Percentiles rank a stretch among this genome's conserved stretches.
Conservation (phyloP, 441 rosid genomes). For the Macaranga tanarius region DNA sequence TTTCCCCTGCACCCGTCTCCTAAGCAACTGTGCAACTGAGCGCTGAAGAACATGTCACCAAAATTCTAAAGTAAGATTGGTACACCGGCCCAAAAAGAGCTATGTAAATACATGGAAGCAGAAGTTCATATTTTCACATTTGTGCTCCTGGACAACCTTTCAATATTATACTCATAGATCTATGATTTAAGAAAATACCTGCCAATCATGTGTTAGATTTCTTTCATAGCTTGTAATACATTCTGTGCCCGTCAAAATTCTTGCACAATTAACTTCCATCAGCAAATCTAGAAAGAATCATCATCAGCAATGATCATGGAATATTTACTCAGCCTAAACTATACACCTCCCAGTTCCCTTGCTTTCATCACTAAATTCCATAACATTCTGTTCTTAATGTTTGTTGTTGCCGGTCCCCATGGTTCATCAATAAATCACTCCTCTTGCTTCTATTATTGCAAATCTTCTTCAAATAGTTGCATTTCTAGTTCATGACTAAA, state of each 20-base stretch:
- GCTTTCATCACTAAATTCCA: not conserved
- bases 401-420: not conserved
- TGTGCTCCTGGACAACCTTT: not conserved
- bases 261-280: not conserved
- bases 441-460: slow-evolving; percentile 9
- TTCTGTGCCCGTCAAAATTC: not conserved
- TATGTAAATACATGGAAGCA: not conserved
- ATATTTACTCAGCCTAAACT: not conserved
- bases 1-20: not conserved
- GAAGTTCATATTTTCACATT: too few relatives aligned
- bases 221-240: not conserved
- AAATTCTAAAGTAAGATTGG: not conserved
- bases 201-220: not conserved
- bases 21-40: not conserved
- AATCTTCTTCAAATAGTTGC: slow-evolving; percentile 30
- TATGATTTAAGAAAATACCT: not conserved
- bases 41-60: not conserved
- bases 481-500: slow-evolving; percentile 42
- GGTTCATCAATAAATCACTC: slow-evolving; percentile 36
- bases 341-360: not conserved
- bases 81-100: not conserved
- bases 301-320: not conserved
- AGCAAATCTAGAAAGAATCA: not conserved
- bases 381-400: not conserved
- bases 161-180: not conserved